Percentiles rank a stretch among this genome's conserved stretches.
Evolutionary conservation across 306 rosid species (phyloP).

Genomic region (Lagenaria siceraria): DNA sequence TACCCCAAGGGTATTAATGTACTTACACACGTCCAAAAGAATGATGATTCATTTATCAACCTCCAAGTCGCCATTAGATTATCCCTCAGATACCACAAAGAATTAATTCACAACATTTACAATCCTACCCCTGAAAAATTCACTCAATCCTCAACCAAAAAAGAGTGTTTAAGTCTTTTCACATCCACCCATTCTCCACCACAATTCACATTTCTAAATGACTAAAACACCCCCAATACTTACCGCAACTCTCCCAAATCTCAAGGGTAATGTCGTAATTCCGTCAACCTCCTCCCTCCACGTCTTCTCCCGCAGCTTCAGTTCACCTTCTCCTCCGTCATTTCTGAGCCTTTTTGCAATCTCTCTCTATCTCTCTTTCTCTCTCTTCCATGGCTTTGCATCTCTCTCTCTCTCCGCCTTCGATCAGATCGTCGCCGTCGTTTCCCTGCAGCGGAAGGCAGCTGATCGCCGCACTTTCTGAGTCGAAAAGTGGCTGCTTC

Average conservation of each 20-base stretch:
- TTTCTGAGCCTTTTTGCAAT: background rate
- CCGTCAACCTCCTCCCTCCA: background rate
- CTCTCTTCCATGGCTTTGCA: conserved; percentile 42
- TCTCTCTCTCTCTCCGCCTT: conserved; percentile 26
- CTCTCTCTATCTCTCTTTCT: conserved; percentile 1
- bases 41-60: background rate
- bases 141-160: background rate
- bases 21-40: background rate
- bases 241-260: background rate
- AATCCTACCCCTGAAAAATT: background rate
- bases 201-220: background rate
- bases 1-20: background rate
- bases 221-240: background rate
- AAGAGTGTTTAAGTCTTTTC: background rate
- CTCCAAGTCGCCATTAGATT: background rate
- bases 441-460: conserved; percentile 20
- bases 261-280: background rate
- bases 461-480: conserved; percentile 13
- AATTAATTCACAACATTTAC: background rate
- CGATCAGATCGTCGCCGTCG: conserved; percentile 17
- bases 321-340: background rate
- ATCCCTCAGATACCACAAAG: background rate
- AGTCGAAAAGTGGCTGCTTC: conserved; percentile 3
- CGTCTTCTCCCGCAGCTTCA: background rate
- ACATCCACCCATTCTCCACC: background rate